Conservation (phyloP, 2,329 filamentous ascomycete genomes). For the Penicillium sp. region DNA sequence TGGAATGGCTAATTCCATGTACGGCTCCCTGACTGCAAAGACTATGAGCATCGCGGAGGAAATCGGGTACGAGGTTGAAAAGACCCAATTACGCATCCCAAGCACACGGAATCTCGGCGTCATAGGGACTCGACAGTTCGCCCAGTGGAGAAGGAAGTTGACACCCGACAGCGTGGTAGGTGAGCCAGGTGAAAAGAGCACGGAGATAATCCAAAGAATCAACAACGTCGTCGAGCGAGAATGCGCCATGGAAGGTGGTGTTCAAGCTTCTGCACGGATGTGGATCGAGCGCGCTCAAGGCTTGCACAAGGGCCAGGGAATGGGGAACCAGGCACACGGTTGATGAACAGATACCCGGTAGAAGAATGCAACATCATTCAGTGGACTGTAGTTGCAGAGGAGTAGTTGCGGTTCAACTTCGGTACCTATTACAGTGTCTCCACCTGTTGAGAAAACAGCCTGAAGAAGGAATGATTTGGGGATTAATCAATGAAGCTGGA, state of each 20-base stretch:
- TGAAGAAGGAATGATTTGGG: too few species aligned
- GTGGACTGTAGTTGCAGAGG: background rate
- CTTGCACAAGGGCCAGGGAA: constrained; percentile 45
- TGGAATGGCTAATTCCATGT: constrained; percentile 59
- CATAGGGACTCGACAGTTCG: constrained; percentile 56
- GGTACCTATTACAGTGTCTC: too few species aligned
- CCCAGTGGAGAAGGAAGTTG: constrained; percentile 10
- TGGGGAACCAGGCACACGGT: constrained; percentile 26
- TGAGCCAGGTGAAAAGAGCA: constrained; percentile 33
- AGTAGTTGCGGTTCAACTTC: background rate
- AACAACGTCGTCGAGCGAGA: constrained; percentile 58
- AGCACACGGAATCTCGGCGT: constrained; percentile 84
- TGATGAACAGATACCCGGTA: constrained; percentile 1
- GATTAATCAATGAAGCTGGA: too few species aligned
- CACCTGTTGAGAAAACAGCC: too few species aligned
- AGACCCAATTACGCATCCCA: constrained; percentile 82
- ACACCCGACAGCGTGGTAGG: background rate
- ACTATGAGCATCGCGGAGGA: constrained; percentile 64
- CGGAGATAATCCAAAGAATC: constrained; percentile 45
- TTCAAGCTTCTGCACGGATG: constrained; percentile 43
- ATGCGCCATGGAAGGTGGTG: constrained; percentile 42
- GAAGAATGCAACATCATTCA: background rate
- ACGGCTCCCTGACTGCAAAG: constrained; percentile 78
- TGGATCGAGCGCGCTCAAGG: constrained; percentile 52
- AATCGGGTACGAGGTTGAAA: constrained; percentile 72